Percentiles rank a stretch among this genome's conserved stretches.
Evolutionary conservation across 2,329 filamentous ascomycete genomes (phyloP).

Genomic region (Fusarium sp.): DNA sequence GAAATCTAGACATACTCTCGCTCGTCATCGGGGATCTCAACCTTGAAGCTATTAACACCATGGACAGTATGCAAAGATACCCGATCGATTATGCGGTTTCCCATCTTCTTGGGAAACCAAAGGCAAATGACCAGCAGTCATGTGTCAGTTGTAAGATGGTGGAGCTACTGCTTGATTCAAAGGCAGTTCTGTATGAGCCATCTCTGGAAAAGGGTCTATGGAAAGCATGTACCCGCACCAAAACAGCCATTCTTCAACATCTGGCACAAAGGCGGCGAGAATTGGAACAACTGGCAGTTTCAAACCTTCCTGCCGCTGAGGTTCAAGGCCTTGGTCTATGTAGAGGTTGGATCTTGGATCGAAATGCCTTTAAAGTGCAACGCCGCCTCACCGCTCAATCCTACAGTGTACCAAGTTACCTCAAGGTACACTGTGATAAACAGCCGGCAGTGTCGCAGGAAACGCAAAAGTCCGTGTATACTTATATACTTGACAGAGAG

Average conservation of each 20-base stretch:
- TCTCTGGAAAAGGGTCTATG: rapidly evolving
- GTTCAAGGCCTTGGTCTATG: neutral
- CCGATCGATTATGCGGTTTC: neutral
- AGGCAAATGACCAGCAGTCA: rapidly evolving
- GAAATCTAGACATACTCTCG: neutral
- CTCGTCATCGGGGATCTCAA: too few species aligned
- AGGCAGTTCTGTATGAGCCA: neutral
- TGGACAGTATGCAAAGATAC: neutral
- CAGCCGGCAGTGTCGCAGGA: rapidly evolving
- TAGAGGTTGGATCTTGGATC: neutral
- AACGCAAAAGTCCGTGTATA: rapidly evolving
- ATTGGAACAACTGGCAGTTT: neutral
- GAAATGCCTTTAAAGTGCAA: neutral
- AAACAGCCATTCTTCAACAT: neutral
- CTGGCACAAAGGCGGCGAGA: rapidly evolving
- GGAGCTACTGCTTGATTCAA: neutral
- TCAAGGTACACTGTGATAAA: rapidly evolving
- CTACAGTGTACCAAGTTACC: rapidly evolving
- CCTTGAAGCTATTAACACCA: neutral
- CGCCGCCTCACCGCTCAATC: rapidly evolving
- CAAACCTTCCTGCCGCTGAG: neutral
- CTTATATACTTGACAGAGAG: neutral
- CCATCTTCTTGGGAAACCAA: neutral
- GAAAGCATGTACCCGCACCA: rapidly evolving
- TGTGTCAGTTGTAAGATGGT: neutral